Evolutionary conservation across 345 rosid genomes (phyloP), one percentile per base, ranked within the genome.

Genomic region (Limnanthes douglasii): DNA sequence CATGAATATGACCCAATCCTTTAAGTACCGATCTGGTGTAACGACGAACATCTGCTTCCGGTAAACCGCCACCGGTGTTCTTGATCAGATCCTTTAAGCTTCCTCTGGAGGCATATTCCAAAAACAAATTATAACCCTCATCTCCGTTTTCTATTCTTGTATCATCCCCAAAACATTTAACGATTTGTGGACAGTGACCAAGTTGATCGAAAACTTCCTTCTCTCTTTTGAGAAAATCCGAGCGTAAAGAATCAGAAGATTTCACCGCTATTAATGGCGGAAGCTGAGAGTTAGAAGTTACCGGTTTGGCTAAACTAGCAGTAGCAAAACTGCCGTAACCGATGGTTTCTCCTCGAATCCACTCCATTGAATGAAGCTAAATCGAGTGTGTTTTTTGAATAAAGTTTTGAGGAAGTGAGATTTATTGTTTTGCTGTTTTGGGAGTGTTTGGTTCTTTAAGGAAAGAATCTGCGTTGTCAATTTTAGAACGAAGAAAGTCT

Each of bases 61-160:
- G 49, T 40, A 79, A 48, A 2, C 48, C 46, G 2, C 64, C 75
- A 11, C 61, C 66, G 29, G 29, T 20, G 31, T 40, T 61, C 19
- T 50, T 59, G 33, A 57, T 39, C 21, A 28, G 30, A 25, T 51
- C 59, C 15, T 67, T 73, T 17, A 85, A 53, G 55, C 75, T 74
- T 8, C 96, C 94, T 21, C 71, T 64, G 1, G 68, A 47, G n/a
- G 94, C 94, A 45, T 72, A 74, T 46, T 86, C 96, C 10, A 86
- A 34, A 5, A 86, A 37, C 15, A 86, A 38, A 41, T 81, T 81
- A 41, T 73, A 73, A 13, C 60, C 36, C 48, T 45, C 68, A 34
- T 56, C 56, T 0, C 84, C 67, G 30, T 57, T 53, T 23, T 64
- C 70, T 6, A 54, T 14, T 3, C 64, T 68, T 11, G 23, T 48